phyloP scores from a whole-genome alignment of 1,284 basidiomycete genomes.

The Sutorius eximius region DNA sequence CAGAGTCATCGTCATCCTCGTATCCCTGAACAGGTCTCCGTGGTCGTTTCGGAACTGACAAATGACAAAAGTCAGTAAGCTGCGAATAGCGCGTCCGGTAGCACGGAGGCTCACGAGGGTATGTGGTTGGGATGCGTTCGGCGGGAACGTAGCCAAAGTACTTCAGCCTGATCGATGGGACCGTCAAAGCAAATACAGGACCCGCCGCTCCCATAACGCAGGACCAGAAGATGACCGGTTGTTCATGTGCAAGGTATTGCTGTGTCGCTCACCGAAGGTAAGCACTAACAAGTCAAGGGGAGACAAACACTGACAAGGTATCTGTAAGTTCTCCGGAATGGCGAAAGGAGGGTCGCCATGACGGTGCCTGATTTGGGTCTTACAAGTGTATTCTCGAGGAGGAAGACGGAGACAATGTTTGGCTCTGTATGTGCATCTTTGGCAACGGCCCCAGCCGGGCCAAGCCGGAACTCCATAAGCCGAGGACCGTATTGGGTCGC shows the following conservation, averaged over 20 bases:
- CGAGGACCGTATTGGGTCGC: too few relatives aligned
- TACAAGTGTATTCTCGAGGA: conserved; percentile 4
- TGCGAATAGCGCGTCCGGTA: background rate
- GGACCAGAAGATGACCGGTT: conserved; percentile 90
- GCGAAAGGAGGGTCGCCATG: conserved; percentile 34
- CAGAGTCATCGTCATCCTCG: conserved; percentile 41
- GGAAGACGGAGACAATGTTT: conserved; percentile 25
- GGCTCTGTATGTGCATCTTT: conserved; percentile 27
- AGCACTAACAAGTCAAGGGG: background rate
- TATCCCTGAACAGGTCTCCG: conserved; percentile 42
- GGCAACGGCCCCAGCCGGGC: background rate
- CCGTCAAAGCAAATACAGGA: conserved; percentile 71
- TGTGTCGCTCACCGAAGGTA: conserved; percentile 16
- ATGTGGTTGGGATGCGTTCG: conserved; percentile 79
- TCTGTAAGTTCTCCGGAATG: conserved; percentile 33
- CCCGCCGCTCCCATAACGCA: conserved; percentile 75
- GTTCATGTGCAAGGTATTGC: conserved; percentile 87
- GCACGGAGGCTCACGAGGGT: conserved; percentile 68
- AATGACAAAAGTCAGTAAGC: background rate
- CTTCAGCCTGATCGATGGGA: conserved; percentile 78
- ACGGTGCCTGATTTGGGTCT: background rate
- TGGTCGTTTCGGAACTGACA: conserved; percentile 38
- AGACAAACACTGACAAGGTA: conserved; percentile 29
- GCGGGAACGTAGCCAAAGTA: conserved; percentile 72
- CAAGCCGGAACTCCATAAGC: too few relatives aligned